Base-by-base conservation (phyloP, 352 stramenopile species). In the Globisporangium ultimum region DNA sequence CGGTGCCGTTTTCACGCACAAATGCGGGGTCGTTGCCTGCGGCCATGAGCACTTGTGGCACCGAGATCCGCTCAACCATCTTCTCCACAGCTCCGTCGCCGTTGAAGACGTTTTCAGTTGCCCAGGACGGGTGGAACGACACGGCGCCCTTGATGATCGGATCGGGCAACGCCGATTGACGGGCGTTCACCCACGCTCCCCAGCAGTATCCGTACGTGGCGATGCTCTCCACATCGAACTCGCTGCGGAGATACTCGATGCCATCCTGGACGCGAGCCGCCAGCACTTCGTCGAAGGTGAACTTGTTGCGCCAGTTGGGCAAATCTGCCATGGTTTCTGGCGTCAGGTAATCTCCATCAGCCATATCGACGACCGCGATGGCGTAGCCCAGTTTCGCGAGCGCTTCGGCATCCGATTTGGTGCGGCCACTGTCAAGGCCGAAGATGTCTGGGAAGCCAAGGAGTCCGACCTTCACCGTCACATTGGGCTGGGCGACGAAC, bases 361-460 rank as follows among this genome's bases (percentile, higher is more conserved):
- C 49, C 11, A 78, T 40, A 47, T 86, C 78, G 18, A 84, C 66
- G 17, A 81, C 48, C 24, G 64, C 78, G 6, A 86, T 74, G 9
- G 62, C 66, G 53, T 86, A 88, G 2, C 72, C 76, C 10, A 84
- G 36, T 43, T 78, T 65, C 21, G 68, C 76, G 17, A 88, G 60
- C 5, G 45, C 49, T 46, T 82, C 72, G n/a, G 71, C 72, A 60
- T 84, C 74, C 22, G 70, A 54, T 57, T 86, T 76, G 62, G 65
- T 72, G 47, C 73, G 71, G 17, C 78, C 74, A 48, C 78, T 88
- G 59, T 84, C 74, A 12, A 70, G 50, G 20, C 78, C 68, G 43
- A 70, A 83, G 41, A 84, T 78, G 47, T 86, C 73, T 1, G 74
- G 75, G 17, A 88, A 56, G 22, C 70, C 53, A 6, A 88, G 32